Conservation (phyloP, 768 basidiomycete genomes). For the Pulveroboletus sp. region DNA sequence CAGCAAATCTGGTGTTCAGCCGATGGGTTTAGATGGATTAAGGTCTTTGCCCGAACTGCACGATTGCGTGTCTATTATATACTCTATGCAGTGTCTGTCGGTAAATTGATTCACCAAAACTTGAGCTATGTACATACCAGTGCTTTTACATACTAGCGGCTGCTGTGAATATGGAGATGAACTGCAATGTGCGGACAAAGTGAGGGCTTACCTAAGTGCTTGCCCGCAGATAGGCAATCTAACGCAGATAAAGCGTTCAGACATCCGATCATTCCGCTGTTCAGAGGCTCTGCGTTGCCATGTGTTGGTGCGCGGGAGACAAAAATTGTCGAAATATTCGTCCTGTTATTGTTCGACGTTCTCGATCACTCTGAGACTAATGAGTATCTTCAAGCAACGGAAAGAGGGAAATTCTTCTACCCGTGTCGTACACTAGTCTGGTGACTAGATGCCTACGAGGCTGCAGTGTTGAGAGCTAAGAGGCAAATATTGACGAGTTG, state of each 20-base stretch:
- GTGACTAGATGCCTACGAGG: no score
- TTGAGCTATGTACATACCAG: neutral
- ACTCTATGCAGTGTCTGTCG: neutral
- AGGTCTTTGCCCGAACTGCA: neutral
- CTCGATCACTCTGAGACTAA: no score
- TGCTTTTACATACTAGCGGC: neutral
- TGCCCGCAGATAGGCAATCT: no score
- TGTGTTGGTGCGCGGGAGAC: no score
- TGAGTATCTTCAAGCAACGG: no score
- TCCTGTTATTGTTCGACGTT: no score
- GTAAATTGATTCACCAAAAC: neutral
- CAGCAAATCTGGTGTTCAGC: neutral
- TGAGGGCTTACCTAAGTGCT: neutral
- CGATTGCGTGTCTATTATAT: constrained; percentile 1
- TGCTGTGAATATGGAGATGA: neutral
- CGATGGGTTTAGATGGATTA: neutral
- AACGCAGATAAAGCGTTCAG: neutral
- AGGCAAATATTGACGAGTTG: no score
- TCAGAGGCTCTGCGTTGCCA: neutral
- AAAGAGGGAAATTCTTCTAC: no score
- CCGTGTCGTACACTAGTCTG: no score
- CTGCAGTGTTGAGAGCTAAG: no score
- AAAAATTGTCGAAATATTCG: no score
- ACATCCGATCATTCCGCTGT: neutral
- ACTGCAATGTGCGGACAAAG: neutral